Base-by-base conservation (phyloP, 225 moss, liverwort and hornwort genomes). In the Thuidium tamariscinum region DNA sequence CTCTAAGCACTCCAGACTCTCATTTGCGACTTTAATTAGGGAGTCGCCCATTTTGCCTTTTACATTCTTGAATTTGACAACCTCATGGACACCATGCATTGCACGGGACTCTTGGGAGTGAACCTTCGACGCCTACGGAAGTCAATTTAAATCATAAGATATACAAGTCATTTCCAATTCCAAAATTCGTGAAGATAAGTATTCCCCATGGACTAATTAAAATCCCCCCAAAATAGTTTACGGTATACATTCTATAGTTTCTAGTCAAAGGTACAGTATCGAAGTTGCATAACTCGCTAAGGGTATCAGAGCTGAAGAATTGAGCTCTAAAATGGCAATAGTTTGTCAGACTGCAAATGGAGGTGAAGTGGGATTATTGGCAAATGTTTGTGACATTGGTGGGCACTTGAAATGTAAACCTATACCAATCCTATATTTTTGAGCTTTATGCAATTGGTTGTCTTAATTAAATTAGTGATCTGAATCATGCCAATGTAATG, bases 111-210 rank as follows among this genome's bases (percentile, higher is more conserved):
- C 83, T 87, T 87, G 37, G 81, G 44, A 21, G 79, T 32, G 44
- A 89, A 88, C 75, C 66, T 90, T 39, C 89, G 90, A 34, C 90
- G 90, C 87, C 92, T 91, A 88, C 26, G 36, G 69, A 56, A 83
- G 37, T 23, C 55, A 86, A 46, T 15, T n/a, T 13, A 74, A 56
- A 37, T 62, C 42, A 13, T 77, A 37, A 82, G 57, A 8, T 41
- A 44, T 10, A 11, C 23, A 65, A 49, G 42, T 65, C 78, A 22
- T 14, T 11, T 34, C 26, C 27, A 34, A 57, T 26, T 82, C 7
- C 77, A 41, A 70, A 16, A 34, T 76, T n/a, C 16, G 39, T 44
- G 7, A 13, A 22, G 11, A 79, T 2, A 42, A 60, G 23, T 36
- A 9, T 36, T 76, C 36, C 23, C 9, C 13, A 54, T 3, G 54